A percentile compares a stretch with the other conserved stretches of the same genome.
Conservation (phyloP, 371 early-diverging fungal genomes). For the Mucor sp. region DNA sequence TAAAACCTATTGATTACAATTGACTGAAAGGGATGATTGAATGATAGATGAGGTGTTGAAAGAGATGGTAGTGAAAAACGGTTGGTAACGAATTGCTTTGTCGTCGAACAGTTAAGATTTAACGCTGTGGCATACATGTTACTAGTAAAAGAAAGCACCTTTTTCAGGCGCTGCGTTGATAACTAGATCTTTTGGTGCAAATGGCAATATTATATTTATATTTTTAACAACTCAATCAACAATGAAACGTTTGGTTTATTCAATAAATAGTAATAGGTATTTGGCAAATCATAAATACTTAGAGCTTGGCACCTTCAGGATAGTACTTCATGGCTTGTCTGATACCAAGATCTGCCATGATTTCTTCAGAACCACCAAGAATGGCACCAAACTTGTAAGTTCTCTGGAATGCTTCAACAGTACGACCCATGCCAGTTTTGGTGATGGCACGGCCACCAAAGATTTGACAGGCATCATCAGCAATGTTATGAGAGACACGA, state of each 20-base stretch:
- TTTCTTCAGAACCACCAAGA: conserved; percentile 84
- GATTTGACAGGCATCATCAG: conserved; percentile 72
- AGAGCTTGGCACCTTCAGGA: conserved; percentile 32
- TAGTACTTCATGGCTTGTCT: conserved; percentile 48
- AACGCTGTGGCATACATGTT: too few species aligned
- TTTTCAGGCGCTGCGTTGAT: too few species aligned
- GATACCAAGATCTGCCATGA: conserved; percentile 55
- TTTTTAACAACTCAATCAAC: neutral
- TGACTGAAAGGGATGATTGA: too few species aligned
- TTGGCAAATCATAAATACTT: neutral
- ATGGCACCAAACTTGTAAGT: conserved; percentile 68
- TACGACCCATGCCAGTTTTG: conserved; percentile 64
- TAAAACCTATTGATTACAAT: too few species aligned
- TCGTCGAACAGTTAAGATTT: too few species aligned
- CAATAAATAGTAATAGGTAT: neutral
- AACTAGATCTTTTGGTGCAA: too few species aligned
- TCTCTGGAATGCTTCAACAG: conserved; percentile 57
- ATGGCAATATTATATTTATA: too few species aligned
- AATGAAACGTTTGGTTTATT: neutral
- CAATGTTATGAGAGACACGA: conserved; percentile 56
- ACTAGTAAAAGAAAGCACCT: too few species aligned
- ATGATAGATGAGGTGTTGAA: too few species aligned
- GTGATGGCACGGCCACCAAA: conserved; percentile 73
- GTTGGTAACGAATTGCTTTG: too few species aligned
- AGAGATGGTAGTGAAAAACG: too few species aligned